Evolutionary conservation across 129 eudicot genomes (phyloP).

Genomic region (Sambucus nigra): DNA sequence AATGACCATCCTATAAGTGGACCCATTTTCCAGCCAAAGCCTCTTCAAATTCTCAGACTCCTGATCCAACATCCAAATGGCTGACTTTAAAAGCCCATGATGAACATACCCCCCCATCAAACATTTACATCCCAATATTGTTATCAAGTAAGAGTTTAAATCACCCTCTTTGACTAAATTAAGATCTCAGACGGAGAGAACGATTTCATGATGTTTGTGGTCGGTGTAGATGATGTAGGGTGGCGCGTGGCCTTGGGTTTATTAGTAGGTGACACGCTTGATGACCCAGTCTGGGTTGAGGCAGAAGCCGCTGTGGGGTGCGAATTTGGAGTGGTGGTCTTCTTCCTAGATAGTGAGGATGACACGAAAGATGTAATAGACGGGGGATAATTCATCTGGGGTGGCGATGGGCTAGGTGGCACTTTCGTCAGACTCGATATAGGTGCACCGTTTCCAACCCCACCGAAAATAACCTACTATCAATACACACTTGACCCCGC

Average conservation of each 20-base stretch:
- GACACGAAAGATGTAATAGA: conserved; percentile 68
- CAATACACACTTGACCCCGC: conserved; percentile 82
- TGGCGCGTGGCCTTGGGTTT: conserved; percentile 69
- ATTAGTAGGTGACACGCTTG: conserved; percentile 67
- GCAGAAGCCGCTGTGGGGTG: conserved; percentile 60
- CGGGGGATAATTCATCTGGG: conserved; percentile 50
- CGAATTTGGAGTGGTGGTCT: conserved; percentile 41
- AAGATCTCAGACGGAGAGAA: conserved; percentile 64
- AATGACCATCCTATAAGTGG: conserved; percentile 54
- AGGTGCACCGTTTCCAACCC: conserved; percentile 88
- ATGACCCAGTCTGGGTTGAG: conserved; percentile 62
- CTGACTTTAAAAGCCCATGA: conserved; percentile 72
- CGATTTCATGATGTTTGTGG: conserved; percentile 51
- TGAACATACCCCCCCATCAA: conserved; percentile 98
- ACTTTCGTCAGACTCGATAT: conserved; percentile 77
- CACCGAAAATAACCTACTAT: conserved; percentile 66
- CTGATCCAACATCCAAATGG: conserved; percentile 54
- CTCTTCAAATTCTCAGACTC: conserved; percentile 47
- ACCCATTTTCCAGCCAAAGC: conserved; percentile 68
- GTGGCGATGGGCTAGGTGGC: too few species aligned
- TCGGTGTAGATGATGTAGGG: conserved; percentile 71
- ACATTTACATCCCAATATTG: conserved; percentile 74
- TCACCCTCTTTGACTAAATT: conserved; percentile 55
- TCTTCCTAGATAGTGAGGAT: conserved; percentile 70
- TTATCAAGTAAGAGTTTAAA: conserved; percentile 57